Percentiles rank a stretch among this genome's conserved stretches.
These are phyloP conservation scores for Silybum marianum DNA, from an alignment of 129 eudicot species.

Conservation along the genomic window DNA sequence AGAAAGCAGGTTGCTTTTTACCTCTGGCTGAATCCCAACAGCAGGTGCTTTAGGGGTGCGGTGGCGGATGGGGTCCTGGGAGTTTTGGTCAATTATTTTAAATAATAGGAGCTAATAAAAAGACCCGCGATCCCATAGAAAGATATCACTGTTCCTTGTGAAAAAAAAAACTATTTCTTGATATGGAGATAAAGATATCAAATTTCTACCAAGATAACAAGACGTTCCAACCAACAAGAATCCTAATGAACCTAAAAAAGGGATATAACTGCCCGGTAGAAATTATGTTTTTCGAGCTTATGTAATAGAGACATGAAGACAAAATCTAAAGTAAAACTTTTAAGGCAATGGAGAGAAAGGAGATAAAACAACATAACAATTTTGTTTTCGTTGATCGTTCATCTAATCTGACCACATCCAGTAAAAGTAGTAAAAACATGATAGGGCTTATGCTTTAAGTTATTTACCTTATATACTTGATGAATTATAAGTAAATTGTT, in stretches of 20 bases:
- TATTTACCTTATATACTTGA: no score
- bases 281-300: conserved; percentile 11
- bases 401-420: no score
- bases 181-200: background rate
- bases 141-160: background rate
- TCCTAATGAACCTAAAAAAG: background rate
- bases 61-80: background rate
- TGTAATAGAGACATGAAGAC: background rate
- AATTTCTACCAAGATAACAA: background rate
- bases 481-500: no score
- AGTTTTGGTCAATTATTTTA: background rate
- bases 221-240: background rate
- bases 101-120: conserved; percentile 6
- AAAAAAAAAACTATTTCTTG: background rate
- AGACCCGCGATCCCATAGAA: background rate
- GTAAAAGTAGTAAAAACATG: no score
- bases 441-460: no score
- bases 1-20: background rate
- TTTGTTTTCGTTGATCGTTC: no score
- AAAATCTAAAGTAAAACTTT: background rate
- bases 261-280: background rate
- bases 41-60: background rate
- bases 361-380: background rate
- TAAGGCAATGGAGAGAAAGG: background rate
- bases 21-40: background rate